Evolutionary conservation across 73 alveolate species (phyloP), one percentile per base, ranked within the genome.

Genomic region (Breviolum minutum): DNA sequence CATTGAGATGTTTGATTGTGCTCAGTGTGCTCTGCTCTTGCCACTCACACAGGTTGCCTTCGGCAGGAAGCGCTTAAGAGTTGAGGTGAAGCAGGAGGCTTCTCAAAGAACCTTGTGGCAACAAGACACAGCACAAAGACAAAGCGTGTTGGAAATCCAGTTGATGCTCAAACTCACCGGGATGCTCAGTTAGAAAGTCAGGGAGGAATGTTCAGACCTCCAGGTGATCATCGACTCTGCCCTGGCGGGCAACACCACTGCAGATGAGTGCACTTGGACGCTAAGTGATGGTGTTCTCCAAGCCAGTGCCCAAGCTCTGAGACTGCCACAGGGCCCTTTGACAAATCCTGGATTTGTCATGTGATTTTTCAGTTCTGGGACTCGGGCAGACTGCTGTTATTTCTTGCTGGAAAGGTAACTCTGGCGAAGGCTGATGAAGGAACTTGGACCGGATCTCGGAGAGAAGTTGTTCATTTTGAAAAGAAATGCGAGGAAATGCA

Each of bases 261-360:
- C 98, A 29, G 98, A 93, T 76, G 98, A 93, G 98, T 73, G 98
- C 54, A 93, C 98, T 60, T 93, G 98, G 98, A 93, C 98, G 32
- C 81, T 93, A 69, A 93, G 98, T 32, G 98, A 93, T 26, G 98
- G 98, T 19, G 88, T 93, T 12, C 98, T 93, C 16, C 91, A 93
- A 63, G 96, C 54, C 54, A 3, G 54, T 40, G 54, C 54, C 54
- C 54, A 40, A 40, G 54, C 54, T 40, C 54, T 40, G 54, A 40
- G 54, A 40, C 54, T 40, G 54, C 54, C 54, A 40, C 54, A 40
- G 54, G 54, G 54, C 54, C 54, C 54, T 40, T 40, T 40, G 3
- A 40, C 54, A 40, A 40, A 40, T 40, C 54, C 54, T 40, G 0
- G 54, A 40, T n/a, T n/a, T n/a, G 54, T 40, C 54, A 40, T 40